A percentile compares a stretch with the other conserved stretches of the same genome.
Evolutionary conservation across 495 filamentous ascomycete species (phyloP).

Genomic region (Aspergillus wentii): DNA sequence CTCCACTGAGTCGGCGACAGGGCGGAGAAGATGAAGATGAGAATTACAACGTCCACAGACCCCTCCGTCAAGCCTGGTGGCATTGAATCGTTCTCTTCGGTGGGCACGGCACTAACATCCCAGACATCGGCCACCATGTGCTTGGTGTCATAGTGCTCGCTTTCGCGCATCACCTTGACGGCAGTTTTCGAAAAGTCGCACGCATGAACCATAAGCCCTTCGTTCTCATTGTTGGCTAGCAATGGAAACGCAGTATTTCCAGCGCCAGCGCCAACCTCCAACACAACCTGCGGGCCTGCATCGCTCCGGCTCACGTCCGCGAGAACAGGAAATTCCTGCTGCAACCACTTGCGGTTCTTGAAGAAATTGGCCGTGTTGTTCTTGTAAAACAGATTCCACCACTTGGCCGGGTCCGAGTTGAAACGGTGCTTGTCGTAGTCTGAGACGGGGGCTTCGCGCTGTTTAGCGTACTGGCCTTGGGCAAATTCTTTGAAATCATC

Average conservation of each 20-base stretch:
- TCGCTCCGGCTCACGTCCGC: constrained; percentile 59
- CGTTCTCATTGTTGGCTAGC: constrained; percentile 73
- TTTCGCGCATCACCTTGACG: constrained; percentile 77
- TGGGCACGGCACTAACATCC: constrained; percentile 66
- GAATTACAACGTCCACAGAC: constrained; percentile 81
- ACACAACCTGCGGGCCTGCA: constrained; percentile 56
- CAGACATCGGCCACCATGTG: constrained; percentile 84
- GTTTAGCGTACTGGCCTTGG: constrained; percentile 71
- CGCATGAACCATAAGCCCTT: constrained; percentile 72
- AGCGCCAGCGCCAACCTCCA: constrained; percentile 93
- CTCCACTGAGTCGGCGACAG: constrained; percentile 81
- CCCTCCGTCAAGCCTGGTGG: constrained; percentile 71
- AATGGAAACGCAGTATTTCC: constrained; percentile 96
- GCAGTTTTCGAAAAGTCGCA: constrained; percentile 92
- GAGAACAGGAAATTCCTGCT: constrained; percentile 88
- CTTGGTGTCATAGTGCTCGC: constrained; percentile 58
- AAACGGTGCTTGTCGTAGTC: constrained; percentile 85
- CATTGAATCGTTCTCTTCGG: constrained; percentile 35
- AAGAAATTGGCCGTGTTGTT: constrained; percentile 96
- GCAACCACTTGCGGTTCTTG: constrained; percentile 96
- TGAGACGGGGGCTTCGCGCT: constrained; percentile 75
- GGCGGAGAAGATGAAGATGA: constrained; percentile 97
- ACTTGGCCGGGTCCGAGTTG: constrained; percentile 83
- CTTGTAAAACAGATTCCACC: constrained; percentile 96
- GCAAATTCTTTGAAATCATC: constrained; percentile 77